A percentile compares a stretch with the other conserved stretches of the same genome.
Evolutionary conservation across 495 filamentous ascomycete species (phyloP).

Genomic region (Trichoderma gamsii): DNA sequence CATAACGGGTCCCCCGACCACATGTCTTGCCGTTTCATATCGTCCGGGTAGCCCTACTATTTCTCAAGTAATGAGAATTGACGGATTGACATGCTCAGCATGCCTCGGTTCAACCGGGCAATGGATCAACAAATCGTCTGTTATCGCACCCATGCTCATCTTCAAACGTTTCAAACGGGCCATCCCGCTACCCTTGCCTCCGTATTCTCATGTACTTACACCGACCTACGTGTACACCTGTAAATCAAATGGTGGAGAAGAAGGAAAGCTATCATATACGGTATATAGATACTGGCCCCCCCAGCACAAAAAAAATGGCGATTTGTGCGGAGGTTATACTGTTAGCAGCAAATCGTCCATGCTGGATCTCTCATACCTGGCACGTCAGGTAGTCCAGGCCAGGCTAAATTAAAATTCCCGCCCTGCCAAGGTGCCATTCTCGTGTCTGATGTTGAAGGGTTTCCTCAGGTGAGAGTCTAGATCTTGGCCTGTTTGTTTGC

Average conservation of each 20-base stretch:
- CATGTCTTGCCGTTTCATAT: neutral
- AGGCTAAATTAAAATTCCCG: neutral
- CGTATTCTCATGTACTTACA: neutral
- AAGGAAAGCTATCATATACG: neutral
- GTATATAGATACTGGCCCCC: neutral
- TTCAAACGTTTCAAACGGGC: slow-evolving; percentile 11
- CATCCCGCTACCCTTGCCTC: neutral
- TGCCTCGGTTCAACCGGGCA: neutral
- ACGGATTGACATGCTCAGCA: neutral
- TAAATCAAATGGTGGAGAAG: neutral
- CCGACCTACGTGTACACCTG: neutral
- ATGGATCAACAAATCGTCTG: slow-evolving; percentile 7
- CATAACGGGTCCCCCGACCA: slow-evolving; percentile 2
- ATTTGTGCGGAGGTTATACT: neutral
- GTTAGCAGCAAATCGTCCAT: neutral
- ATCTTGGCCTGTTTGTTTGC: neutral
- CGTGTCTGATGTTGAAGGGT: slow-evolving; percentile 3
- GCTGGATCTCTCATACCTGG: neutral
- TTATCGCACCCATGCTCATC: slow-evolving; percentile 9
- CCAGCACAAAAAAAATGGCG: neutral
- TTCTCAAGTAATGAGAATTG: neutral
- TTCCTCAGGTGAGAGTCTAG: neutral
- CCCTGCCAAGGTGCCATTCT: neutral
- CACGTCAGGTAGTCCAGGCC: too few relatives aligned
- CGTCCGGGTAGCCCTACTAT: slow-evolving; percentile 9